Base-by-base conservation (phyloP, 257 asterid genomes). In the Cinchona pubescens region DNA sequence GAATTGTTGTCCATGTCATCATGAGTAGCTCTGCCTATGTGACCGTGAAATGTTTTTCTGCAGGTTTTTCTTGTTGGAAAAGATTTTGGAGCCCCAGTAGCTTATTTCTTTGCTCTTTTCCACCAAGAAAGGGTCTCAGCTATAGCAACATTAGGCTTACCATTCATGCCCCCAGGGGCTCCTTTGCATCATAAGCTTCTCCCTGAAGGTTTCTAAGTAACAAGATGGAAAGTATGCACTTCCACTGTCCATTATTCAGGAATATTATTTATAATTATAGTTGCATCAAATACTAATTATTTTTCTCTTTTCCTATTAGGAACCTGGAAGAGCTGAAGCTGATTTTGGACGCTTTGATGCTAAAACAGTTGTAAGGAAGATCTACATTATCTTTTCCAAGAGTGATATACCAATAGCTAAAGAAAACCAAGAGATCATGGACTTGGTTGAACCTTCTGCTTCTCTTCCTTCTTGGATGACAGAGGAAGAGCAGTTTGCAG, bases 281-380 rank as follows among this genome's bases (percentile, higher is more conserved):
- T 27, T 63, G 12, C 43, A 11, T 18, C 40, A 9, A n/a, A 27
- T 62, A 9, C 37, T n/a, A 72, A 35, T 35, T 25, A n/a, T 14
- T 43, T 38, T 38, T 56, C 6, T 11, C 29, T n/a, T 62, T 40
- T 12, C 15, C 29, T 71, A 46, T 11, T 82, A 92, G 97, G 91
- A 87, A 66, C 88, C 96, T 25, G 96, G 94, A 25, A 88, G 96
- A 21, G 96, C 96, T 65, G 97, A 89, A 80, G 91, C 96, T 71
- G 96, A 92, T 83, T 92, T 92, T 76, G 90, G 87, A 21, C 93
- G 94, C 2, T 56, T 90, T 72, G 94, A 90, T 76, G 87, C 93
- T 51, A 88, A 85, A 82, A 92, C 90, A 0, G 91, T 92, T 12
- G 90, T 92, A 11, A 84, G 87, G 78, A 90, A 90, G 25, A 85